Evolutionary conservation across 2,329 filamentous ascomycete species (phyloP).

Genomic region (Pseudogymnoascus sp.): DNA sequence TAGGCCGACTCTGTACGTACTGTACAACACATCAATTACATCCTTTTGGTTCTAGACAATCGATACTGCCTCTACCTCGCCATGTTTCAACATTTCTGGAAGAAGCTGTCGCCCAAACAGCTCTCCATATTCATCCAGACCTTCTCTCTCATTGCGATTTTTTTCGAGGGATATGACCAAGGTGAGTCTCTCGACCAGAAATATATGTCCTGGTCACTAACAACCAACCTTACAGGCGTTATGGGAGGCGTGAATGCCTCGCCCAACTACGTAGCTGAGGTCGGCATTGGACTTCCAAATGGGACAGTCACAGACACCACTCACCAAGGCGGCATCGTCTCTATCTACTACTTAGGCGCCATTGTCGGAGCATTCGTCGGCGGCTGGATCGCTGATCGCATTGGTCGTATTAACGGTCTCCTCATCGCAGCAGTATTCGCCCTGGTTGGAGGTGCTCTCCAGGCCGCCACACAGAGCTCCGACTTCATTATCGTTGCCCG

Average conservation of each 20-base stretch:
- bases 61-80: conserved; percentile 24
- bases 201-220: not conserved
- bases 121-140: conserved; percentile 32
- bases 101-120: conserved; percentile 32
- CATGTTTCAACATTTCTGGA: conserved; percentile 29
- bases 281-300: conserved; percentile 35
- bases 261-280: conserved; percentile 33
- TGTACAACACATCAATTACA: conserved; percentile 14
- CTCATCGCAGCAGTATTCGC: conserved; percentile 33
- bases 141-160: conserved; percentile 25
- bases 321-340: conserved; percentile 25
- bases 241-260: conserved; percentile 41
- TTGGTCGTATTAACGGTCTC: conserved; percentile 44
- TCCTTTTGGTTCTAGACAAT: conserved; percentile 23
- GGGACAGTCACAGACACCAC: conserved; percentile 21
- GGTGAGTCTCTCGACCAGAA: conserved; percentile 16
- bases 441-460: conserved; percentile 23
- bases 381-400: conserved; percentile 41
- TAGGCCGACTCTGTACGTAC: conserved; percentile 8
- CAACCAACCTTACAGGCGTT: conserved; percentile 27
- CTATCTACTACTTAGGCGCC: conserved; percentile 25
- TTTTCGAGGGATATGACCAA: conserved; percentile 43
- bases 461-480: conserved; percentile 16
- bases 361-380: conserved; percentile 27
- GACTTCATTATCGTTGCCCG: conserved; percentile 27